Evolutionary conservation across 176 grass and related monocot genomes (phyloP).

Genomic region (Elymus sibiricus): DNA sequence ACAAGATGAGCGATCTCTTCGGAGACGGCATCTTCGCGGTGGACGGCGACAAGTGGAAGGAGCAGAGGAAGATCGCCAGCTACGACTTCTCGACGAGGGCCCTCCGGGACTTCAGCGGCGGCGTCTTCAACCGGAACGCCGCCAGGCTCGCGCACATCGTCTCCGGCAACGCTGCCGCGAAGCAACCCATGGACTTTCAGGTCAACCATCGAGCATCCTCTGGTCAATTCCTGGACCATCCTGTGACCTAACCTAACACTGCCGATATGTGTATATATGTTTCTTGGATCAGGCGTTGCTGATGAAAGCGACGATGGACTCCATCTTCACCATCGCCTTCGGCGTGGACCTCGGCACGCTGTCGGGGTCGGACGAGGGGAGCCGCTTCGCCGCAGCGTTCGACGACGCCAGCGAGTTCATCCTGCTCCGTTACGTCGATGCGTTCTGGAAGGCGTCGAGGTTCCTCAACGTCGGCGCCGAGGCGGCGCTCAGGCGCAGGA

Average conservation of each 20-base stretch:
- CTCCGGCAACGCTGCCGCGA: not conserved
- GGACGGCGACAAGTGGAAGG: slow-evolving; percentile 55
- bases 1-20: slow-evolving; percentile 29
- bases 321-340: slow-evolving; percentile 56
- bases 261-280: not conserved
- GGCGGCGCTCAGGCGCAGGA: slow-evolving; percentile 25
- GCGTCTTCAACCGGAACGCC: slow-evolving; percentile 42
- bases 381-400: slow-evolving; percentile 55
- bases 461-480: slow-evolving; percentile 46
- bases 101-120: slow-evolving; percentile 46
- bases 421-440: slow-evolving; percentile 46
- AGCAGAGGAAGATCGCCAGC: slow-evolving; percentile 61
- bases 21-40: slow-evolving; percentile 67
- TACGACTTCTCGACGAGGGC: slow-evolving; percentile 55
- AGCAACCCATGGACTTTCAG: slow-evolving; percentile 37
- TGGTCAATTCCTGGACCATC: too few relatives aligned
- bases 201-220: not conserved
- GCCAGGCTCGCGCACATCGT: slow-evolving; percentile 43
- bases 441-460: slow-evolving; percentile 48
- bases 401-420: slow-evolving; percentile 63
- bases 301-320: slow-evolving; percentile 55
- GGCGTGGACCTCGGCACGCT: slow-evolving; percentile 43
- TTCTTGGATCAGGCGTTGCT: slow-evolving; percentile 31
- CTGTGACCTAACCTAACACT: too few relatives aligned
- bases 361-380: slow-evolving; percentile 30